phyloP scores from a whole-genome alignment of 2,329 filamentous ascomycete species.

The Xylariaceae sp. region DNA sequence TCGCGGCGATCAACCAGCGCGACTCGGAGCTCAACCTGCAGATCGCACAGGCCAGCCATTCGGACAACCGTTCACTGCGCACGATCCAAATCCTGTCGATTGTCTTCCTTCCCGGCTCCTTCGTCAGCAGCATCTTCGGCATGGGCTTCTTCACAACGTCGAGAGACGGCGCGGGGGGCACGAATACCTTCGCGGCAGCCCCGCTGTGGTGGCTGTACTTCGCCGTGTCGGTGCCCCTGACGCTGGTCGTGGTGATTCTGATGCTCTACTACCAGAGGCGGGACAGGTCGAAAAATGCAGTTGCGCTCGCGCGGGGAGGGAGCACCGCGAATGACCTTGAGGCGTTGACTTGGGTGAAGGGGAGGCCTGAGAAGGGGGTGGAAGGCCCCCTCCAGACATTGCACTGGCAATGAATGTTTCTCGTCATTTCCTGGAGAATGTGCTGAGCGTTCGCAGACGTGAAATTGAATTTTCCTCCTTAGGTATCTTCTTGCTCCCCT shows the following conservation, averaged over 20 bases:
- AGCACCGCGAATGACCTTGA: too few relatives aligned
- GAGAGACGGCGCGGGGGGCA: constrained; percentile 1
- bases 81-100: constrained; percentile 6
- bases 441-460: too few relatives aligned
- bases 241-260: constrained; percentile 1
- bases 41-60: constrained; percentile 7
- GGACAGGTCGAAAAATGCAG: constrained; percentile 1
- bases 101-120: constrained; percentile 6
- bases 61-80: constrained; percentile 6
- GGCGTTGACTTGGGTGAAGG: too few relatives aligned
- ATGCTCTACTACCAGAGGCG: constrained; percentile 7
- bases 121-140: constrained; percentile 8
- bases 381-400: too few relatives aligned
- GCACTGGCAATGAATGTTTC: too few relatives aligned
- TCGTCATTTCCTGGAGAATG: too few relatives aligned
- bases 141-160: constrained; percentile 8
- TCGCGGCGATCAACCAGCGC: constrained; percentile 8
- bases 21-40: constrained; percentile 8
- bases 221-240: constrained; percentile 5
- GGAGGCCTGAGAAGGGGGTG: too few relatives aligned
- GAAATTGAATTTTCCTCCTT: too few relatives aligned
- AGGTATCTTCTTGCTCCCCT: too few relatives aligned
- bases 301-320: too few relatives aligned
- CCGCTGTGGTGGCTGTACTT: constrained; percentile 7
- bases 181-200: not conserved